Conservation (phyloP, 768 basidiomycete species). For the Trametes coccinea region DNA sequence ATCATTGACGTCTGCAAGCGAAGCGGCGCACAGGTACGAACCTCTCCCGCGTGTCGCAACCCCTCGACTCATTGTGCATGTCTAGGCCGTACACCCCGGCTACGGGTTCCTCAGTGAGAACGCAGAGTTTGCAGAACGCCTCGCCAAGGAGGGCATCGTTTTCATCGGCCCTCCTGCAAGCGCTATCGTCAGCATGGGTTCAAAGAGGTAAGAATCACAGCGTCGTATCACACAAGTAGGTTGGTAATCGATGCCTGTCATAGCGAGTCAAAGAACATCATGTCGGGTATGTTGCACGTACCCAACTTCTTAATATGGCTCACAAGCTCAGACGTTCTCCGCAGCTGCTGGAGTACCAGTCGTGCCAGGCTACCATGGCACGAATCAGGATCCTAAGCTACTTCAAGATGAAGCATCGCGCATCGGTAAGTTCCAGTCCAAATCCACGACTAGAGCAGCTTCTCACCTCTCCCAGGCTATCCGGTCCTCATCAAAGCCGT, state of each 20-base stretch:
- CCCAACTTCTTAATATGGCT: slow-evolving; percentile 1
- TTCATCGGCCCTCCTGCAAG: slow-evolving; percentile 90
- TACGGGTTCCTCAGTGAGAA: slow-evolving; percentile 94
- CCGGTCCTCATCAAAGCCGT: slow-evolving; percentile 97
- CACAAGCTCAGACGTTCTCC: background rate
- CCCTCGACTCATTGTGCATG: background rate
- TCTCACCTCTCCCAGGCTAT: slow-evolving; percentile 51
- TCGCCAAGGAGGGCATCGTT: slow-evolving; percentile 77
- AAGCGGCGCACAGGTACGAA: slow-evolving; percentile 78
- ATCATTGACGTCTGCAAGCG: slow-evolving; percentile 80
- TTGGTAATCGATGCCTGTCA: too few relatives aligned
- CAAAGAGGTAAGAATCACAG: slow-evolving; percentile 66
- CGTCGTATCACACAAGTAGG: background rate
- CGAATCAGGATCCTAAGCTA: slow-evolving; percentile 72
- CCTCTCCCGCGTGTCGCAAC: background rate
- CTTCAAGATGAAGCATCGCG: slow-evolving; percentile 67
- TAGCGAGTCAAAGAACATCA: slow-evolving; percentile 94
- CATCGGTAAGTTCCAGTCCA: slow-evolving; percentile 50
- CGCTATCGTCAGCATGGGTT: slow-evolving; percentile 93
- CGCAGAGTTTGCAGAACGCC: slow-evolving; percentile 70
- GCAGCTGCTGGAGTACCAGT: slow-evolving; percentile 87
- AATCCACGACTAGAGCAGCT: background rate
- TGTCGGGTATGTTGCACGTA: slow-evolving; percentile 56
- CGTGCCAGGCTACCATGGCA: slow-evolving; percentile 91
- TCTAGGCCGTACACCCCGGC: slow-evolving; percentile 90